Conservation (phyloP, 805 yeast genomes). For the Torulaspora microellipsoides region DNA sequence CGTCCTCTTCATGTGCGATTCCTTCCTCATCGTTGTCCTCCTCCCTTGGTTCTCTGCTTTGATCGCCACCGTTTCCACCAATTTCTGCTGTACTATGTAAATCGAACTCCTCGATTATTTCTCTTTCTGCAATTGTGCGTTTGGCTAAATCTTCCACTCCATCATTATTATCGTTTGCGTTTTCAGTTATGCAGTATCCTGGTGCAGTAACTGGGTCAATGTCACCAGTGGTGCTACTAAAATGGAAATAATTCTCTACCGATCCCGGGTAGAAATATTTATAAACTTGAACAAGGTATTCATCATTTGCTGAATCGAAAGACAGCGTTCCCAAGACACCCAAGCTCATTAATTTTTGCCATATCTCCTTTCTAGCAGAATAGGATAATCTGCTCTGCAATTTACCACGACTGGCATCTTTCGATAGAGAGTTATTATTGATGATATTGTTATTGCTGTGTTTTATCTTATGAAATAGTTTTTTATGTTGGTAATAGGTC, state of each 20-base stretch:
- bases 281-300: conserved; percentile 30
- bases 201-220: not conserved
- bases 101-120: conserved; percentile 1
- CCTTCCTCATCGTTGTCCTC: conserved; percentile 2
- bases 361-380: conserved; percentile 28
- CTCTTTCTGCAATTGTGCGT: conserved; percentile 9
- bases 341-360: conserved; percentile 30
- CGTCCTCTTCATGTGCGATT: not conserved
- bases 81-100: conserved; percentile 1
- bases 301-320: conserved; percentile 29
- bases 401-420: conserved; percentile 2
- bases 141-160: conserved; percentile 3
- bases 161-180: not conserved
- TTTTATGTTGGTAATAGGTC: conserved; percentile 25
- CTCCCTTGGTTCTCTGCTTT: conserved; percentile 7
- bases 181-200: not conserved
- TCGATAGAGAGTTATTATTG: conserved; percentile 1
- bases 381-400: conserved; percentile 13
- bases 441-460: conserved; percentile 6
- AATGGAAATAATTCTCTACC: not conserved
- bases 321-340: conserved; percentile 34
- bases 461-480: conserved; percentile 24
- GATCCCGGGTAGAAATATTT: conserved; percentile 29
- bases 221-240: not conserved
- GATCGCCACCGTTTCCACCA: conserved; percentile 4